Base-by-base conservation (phyloP, 2,329 filamentous ascomycete species). In the Exophiala sp. region DNA sequence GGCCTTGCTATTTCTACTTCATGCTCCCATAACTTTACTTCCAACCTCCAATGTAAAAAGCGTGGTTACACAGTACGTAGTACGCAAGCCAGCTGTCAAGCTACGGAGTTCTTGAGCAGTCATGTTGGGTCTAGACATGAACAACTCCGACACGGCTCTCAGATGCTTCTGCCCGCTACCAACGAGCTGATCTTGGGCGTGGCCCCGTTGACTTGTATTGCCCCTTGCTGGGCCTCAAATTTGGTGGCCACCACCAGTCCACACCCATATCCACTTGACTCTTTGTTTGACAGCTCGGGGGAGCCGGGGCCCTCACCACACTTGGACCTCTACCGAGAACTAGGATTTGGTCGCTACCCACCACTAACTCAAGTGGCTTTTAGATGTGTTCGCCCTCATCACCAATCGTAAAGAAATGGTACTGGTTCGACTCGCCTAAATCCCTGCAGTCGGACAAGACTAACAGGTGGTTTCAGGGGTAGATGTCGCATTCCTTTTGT, bases 81-180 rank as follows among this genome's bases (percentile, higher is more conserved):
- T 32, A 32, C 11, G 11, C 29, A 32, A 32, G 7, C n/a, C 29
- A 32, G 7, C 18, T 19, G 34, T 16, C 18, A 37, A 37, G 34
- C 34, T 37, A 41, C 19, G 42, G 14, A n/a, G n/a, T 42, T 39
- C 29, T 21, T 21, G 13, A 27, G 9, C 34, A 23, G 18, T 41
- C 46, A n/a, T 6, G 21, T 42, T 46, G 29, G 42, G 45, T 48
- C 41, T 53, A 53, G 51, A 37, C 51, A 53, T 46, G 46, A 39
- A 35, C 4, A 32, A 13, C 30, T 29, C 21, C 38, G 37, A 10
- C 16, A 21, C 29, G 32, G 10, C 41, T 13, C 41, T 22, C 34
- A 41, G 22, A 23, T 37, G 22, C 18, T 35, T 46, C 39, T 27
- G 50, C 27, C 38, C 23, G 8, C 38, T 13, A 16, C 18, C 38